These are phyloP conservation scores for Gymnopilus dilepis DNA, from an alignment of 768 basidiomycete genomes.

Conservation along the genomic window DNA sequence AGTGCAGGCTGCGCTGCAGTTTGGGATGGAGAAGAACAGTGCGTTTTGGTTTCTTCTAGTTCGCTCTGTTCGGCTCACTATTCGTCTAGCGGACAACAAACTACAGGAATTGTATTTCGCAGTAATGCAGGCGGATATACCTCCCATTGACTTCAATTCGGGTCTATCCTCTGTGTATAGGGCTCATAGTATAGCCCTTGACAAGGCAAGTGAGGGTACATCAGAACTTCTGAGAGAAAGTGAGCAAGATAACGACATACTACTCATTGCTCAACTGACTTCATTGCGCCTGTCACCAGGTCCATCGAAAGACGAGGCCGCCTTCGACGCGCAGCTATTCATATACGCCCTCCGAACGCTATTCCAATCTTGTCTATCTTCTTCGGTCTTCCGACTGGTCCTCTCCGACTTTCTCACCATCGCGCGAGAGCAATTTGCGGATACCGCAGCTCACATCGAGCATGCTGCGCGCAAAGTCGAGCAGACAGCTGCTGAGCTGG, in stretches of 20 bases:
- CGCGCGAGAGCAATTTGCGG: constrained; percentile 36
- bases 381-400: constrained; percentile 40
- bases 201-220: constrained; percentile 17
- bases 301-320: constrained; percentile 30
- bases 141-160: constrained; percentile 23
- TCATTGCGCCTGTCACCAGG: constrained; percentile 17
- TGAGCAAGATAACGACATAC: background rate
- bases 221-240: constrained; percentile 21
- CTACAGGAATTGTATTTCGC: constrained; percentile 44
- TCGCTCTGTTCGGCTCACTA: background rate
- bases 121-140: constrained; percentile 25
- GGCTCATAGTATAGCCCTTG: constrained; percentile 20
- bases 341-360: constrained; percentile 35
- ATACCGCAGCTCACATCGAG: constrained; percentile 37
- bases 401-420: constrained; percentile 38
- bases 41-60: constrained; percentile 5
- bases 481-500: constrained; percentile 37
- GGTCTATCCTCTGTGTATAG: constrained; percentile 21
- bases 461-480: constrained; percentile 36
- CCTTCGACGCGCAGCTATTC: constrained; percentile 34
- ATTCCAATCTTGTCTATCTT: constrained; percentile 34
- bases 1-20: constrained; percentile 36
- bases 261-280: background rate
- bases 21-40: constrained; percentile 47
- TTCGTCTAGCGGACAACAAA: constrained; percentile 38